phyloP scores from a whole-genome alignment of 2,329 filamentous ascomycete species.

The Metarhizium sp. region DNA sequence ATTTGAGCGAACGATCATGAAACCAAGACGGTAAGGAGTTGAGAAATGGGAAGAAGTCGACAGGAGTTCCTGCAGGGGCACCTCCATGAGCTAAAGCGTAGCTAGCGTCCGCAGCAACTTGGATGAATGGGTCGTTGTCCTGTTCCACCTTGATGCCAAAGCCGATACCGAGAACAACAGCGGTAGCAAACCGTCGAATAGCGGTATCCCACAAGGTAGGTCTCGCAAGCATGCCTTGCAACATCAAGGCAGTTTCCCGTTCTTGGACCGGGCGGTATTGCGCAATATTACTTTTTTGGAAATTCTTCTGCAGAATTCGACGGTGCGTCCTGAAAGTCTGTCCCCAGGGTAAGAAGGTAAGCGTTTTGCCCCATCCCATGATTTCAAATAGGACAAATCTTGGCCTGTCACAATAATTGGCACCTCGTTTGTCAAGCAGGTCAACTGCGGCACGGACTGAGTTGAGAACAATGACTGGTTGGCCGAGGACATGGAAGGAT shows the following conservation, averaged over 20 bases:
- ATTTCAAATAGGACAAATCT: constrained; percentile 33
- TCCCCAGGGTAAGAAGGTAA: constrained; percentile 35
- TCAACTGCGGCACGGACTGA: constrained; percentile 31
- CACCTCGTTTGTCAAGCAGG: constrained; percentile 34
- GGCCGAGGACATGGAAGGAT: constrained; percentile 24
- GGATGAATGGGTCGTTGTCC: constrained; percentile 29
- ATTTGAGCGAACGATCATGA: constrained; percentile 19
- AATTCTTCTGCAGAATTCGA: constrained; percentile 32
- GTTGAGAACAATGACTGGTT: constrained; percentile 33
- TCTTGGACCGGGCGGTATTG: constrained; percentile 25
- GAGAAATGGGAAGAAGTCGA: constrained; percentile 39
- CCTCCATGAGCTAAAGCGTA: constrained; percentile 20
- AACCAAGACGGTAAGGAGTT: constrained; percentile 30
- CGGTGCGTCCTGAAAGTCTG: constrained; percentile 34
- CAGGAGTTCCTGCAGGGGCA: constrained; percentile 24
- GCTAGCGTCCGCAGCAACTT: constrained; percentile 24
- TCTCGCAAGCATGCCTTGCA: constrained; percentile 19
- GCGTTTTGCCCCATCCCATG: constrained; percentile 36
- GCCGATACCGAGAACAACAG: constrained; percentile 31
- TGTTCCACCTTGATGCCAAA: constrained; percentile 30
- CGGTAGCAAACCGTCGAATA: constrained; percentile 29
- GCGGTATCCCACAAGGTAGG: constrained; percentile 27
- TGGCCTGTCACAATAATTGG: constrained; percentile 34
- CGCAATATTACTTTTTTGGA: constrained; percentile 27
- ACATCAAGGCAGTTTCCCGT: constrained; percentile 20